A percentile compares a stretch with the other conserved stretches of the same genome.
Evolutionary conservation across 1,284 basidiomycete genomes (phyloP).

Genomic region (Apiotrichum akiyoshidainum): DNA sequence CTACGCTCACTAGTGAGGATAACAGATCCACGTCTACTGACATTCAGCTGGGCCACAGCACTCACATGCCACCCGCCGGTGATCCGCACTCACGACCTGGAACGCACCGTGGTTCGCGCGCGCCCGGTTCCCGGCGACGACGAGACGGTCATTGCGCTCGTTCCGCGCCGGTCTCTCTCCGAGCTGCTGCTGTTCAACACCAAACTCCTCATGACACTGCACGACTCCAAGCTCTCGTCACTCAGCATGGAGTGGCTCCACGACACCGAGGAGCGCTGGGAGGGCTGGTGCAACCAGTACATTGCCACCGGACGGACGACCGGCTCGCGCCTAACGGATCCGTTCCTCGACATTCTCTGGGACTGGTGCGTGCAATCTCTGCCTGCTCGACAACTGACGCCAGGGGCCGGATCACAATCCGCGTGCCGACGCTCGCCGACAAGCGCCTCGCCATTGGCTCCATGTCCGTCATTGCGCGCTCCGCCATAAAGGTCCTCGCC

Average conservation of each 20-base stretch:
- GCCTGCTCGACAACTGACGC: background rate
- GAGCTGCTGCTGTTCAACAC: constrained; percentile 22
- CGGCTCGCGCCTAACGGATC: constrained; percentile 8
- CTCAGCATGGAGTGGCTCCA: constrained; percentile 18
- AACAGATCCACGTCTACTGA: background rate
- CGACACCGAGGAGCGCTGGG: constrained; percentile 18
- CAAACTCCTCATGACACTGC: constrained; percentile 15
- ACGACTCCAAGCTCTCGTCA: constrained; percentile 10
- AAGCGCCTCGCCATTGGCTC: constrained; percentile 11
- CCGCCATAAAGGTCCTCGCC: constrained; percentile 14
- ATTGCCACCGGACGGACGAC: constrained; percentile 11
- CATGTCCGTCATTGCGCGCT: constrained; percentile 17
- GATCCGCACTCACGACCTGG: constrained; percentile 16
- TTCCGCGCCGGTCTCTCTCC: constrained; percentile 12
- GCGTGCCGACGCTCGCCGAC: constrained; percentile 14
- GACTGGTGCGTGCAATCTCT: constrained; percentile 14
- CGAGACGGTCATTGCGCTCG: constrained; percentile 7
- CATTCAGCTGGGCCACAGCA: constrained; percentile 10
- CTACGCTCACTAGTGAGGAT: constrained; percentile 17
- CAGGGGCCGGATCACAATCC: constrained; percentile 19
- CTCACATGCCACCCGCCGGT: constrained; percentile 12
- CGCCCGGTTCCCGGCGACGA: constrained; percentile 6
- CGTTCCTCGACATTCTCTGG: constrained; percentile 14
- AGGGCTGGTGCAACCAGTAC: constrained; percentile 10
- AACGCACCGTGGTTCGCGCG: constrained; percentile 10